phyloP scores from a whole-genome alignment of 805 yeast species.

The Candida sithepensis region DNA sequence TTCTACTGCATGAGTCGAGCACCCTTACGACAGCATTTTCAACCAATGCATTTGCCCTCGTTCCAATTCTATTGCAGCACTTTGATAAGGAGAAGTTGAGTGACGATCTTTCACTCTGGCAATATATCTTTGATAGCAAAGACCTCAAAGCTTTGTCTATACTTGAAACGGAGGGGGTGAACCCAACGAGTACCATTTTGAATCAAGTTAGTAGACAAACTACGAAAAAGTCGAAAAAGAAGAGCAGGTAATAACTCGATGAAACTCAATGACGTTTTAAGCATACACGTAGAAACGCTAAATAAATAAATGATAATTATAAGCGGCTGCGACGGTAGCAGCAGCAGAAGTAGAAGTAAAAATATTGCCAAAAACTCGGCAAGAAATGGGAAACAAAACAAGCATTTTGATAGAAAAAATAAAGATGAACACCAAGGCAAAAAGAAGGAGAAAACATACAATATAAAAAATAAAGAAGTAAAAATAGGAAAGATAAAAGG shows the following conservation, averaged over 20 bases:
- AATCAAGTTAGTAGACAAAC: conserved; percentile 1
- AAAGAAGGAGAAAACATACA: not conserved
- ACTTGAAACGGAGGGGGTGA: conserved; percentile 12
- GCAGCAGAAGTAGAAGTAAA: not conserved
- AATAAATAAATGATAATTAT: not conserved
- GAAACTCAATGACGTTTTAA: too few relatives aligned
- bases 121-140: conserved; percentile 12
- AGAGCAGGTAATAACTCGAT: not conserved
- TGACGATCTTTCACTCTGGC: conserved; percentile 19
- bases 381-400: too few relatives aligned
- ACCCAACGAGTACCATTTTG: conserved; percentile 13
- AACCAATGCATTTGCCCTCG: not conserved
- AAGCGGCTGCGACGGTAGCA: not conserved
- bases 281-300: not conserved
- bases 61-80: not conserved
- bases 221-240: not conserved
- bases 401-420: too few relatives aligned
- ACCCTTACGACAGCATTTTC: not conserved
- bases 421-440: not conserved
- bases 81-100: conserved; percentile 7
- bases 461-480: not conserved
- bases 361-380: too few relatives aligned
- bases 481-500: not conserved
- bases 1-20: not conserved
- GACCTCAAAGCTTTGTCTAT: conserved; percentile 12